These are phyloP conservation scores for Turnera subulata DNA, from an alignment of 345 rosid genomes.

Conservation along the genomic window DNA sequence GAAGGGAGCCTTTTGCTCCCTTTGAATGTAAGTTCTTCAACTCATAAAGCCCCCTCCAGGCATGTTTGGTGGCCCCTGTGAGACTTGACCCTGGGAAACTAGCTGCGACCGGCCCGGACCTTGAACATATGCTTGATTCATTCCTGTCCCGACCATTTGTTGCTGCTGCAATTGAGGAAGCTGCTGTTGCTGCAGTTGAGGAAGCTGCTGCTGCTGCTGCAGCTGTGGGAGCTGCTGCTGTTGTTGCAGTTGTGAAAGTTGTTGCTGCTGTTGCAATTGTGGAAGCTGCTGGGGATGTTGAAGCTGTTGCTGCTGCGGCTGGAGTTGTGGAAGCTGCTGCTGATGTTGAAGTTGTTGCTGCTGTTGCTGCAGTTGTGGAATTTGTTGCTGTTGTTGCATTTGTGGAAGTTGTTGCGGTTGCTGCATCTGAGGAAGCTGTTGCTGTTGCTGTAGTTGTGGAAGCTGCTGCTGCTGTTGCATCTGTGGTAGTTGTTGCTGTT, in stretches of 20 bases:
- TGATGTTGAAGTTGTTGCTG: slow-evolving; percentile 16
- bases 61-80: slow-evolving; percentile 66
- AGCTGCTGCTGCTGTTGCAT: slow-evolving; percentile 17
- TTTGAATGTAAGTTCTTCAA: neutral
- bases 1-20: no score
- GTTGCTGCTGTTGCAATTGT: slow-evolving; percentile 23
- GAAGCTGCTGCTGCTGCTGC: slow-evolving; percentile 32
- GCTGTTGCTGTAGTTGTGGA: slow-evolving; percentile 28
- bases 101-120: slow-evolving; percentile 57
- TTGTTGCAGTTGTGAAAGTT: slow-evolving; percentile 10
- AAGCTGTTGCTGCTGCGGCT: slow-evolving; percentile 14
- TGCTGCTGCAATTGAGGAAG: slow-evolving; percentile 37
- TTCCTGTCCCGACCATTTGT: slow-evolving; percentile 70
- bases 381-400: slow-evolving; percentile 16
- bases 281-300: slow-evolving; percentile 8
- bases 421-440: slow-evolving; percentile 16
- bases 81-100: slow-evolving; percentile 61
- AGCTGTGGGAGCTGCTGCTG: slow-evolving; percentile 22
- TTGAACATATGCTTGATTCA: slow-evolving; percentile 74
- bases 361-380: slow-evolving; percentile 24
- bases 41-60: slow-evolving; percentile 53
- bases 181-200: slow-evolving; percentile 30
- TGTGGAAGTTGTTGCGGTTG: slow-evolving; percentile 16
- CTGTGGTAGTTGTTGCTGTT: slow-evolving; percentile 21
- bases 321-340: slow-evolving; percentile 9